These are phyloP conservation scores for Monosporascus cannonballus DNA, from an alignment of 2,329 filamentous ascomycete species.

Conservation along the genomic window DNA sequence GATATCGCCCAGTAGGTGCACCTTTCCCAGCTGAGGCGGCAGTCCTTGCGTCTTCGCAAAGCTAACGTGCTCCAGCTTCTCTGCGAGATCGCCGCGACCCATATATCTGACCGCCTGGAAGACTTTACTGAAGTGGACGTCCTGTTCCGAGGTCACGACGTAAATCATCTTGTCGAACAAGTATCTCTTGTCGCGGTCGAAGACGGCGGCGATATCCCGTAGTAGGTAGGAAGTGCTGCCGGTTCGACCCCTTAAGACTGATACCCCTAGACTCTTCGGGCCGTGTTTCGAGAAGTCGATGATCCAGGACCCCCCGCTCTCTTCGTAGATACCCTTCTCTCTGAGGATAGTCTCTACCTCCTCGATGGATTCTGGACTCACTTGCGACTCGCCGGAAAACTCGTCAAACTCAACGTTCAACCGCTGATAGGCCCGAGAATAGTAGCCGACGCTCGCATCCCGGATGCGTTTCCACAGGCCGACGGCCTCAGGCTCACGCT, in stretches of 20 bases:
- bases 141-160: conserved; percentile 31
- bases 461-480: conserved; percentile 49
- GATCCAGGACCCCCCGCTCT: conserved; percentile 54
- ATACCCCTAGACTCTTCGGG: conserved; percentile 61
- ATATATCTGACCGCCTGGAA: conserved; percentile 30
- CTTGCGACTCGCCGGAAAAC: conserved; percentile 60
- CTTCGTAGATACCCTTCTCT: conserved; percentile 52
- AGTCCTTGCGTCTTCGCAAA: conserved; percentile 44
- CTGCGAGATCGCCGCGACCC: conserved; percentile 25
- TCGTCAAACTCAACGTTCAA: conserved; percentile 52
- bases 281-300: conserved; percentile 65
- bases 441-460: conserved; percentile 47
- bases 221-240: conserved; percentile 64
- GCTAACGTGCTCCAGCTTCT: conserved; percentile 30
- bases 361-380: conserved; percentile 42
- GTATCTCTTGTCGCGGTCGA: conserved; percentile 52
- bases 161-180: conserved; percentile 34
- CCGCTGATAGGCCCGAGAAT: conserved; percentile 47
- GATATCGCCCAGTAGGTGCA: conserved; percentile 42
- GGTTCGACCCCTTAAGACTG: conserved; percentile 56
- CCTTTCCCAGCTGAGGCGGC: conserved; percentile 38
- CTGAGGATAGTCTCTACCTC: conserved; percentile 54
- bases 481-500: conserved; percentile 47
- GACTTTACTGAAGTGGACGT: conserved; percentile 28
- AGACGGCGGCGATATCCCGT: conserved; percentile 60